Percentiles rank a stretch among this genome's conserved stretches.
phyloP scores from a whole-genome alignment of 768 basidiomycete species.

The Lactifluus volemus region DNA sequence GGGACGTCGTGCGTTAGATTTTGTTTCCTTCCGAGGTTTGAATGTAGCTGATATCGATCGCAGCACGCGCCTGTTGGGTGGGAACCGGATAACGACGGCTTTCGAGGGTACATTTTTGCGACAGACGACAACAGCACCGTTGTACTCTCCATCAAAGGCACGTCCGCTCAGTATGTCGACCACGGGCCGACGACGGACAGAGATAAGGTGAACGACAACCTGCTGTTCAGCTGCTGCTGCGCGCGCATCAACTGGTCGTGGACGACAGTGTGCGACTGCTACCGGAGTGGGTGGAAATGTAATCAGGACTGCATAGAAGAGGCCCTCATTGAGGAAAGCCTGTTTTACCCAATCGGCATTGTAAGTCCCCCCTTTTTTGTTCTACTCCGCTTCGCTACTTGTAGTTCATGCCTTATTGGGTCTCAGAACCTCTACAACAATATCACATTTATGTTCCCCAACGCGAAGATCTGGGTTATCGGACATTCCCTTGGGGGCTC shows the following conservation, averaged over 20 bases:
- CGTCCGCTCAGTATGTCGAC: conserved; percentile 63
- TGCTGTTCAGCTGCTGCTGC: conserved; percentile 93
- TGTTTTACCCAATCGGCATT: conserved; percentile 82
- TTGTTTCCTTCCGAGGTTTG: no score
- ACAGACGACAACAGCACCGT: conserved; percentile 77
- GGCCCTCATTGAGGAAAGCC: conserved; percentile 67
- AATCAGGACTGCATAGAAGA: conserved; percentile 72
- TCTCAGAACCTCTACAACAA: conserved; percentile 88
- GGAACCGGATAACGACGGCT: conserved; percentile 79
- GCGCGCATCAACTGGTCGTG: conserved; percentile 89
- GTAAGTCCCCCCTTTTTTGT: conserved; percentile 35
- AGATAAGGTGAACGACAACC: conserved; percentile 92
- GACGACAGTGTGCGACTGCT: conserved; percentile 88
- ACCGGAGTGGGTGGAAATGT: conserved; percentile 66
- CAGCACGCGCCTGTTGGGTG: conserved; percentile 79
- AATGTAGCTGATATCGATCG: no score
- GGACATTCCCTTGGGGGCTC: conserved; percentile 84
- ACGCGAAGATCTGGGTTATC: conserved; percentile 82
- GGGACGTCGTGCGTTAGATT: conserved; percentile 41
- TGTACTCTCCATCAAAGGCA: conserved; percentile 91
- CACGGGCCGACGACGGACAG: conserved; percentile 79
- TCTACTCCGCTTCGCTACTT: no score
- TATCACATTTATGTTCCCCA: conserved; percentile 82
- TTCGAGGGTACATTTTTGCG: conserved; percentile 90
- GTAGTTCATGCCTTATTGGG: no score